Conservation (phyloP, 1,139 yeast species). For the Hemisphaericaspora lyxosophila region DNA sequence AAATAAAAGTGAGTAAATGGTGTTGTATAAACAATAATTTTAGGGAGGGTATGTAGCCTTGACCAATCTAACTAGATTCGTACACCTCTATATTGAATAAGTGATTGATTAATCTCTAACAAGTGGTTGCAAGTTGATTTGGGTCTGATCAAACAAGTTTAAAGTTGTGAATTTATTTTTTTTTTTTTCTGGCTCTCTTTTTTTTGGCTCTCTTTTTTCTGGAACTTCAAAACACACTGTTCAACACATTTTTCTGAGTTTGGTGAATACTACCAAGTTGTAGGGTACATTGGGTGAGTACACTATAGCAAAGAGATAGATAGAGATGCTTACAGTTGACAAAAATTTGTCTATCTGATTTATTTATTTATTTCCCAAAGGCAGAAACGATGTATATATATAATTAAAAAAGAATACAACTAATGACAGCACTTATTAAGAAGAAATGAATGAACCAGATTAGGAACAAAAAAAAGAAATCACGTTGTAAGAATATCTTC, state of each 20-base stretch:
- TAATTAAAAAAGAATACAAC: neutral
- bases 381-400: neutral
- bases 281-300: too few relatives aligned
- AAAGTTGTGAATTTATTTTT: too few relatives aligned
- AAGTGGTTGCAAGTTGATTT: neutral
- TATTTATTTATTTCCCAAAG: neutral
- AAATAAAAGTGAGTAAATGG: neutral
- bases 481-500: neutral
- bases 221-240: too few relatives aligned
- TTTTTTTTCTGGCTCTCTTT: neutral
- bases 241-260: too few relatives aligned
- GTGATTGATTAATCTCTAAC: neutral
- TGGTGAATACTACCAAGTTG: too few relatives aligned
- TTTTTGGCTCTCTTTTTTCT: neutral
- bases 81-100: neutral
- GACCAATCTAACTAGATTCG: neutral
- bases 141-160: neutral
- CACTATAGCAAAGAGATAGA: neutral
- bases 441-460: neutral
- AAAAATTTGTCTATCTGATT: conserved; percentile 1
- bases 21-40: neutral
- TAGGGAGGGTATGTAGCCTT: neutral
- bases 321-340: neutral
- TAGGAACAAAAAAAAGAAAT: neutral
- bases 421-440: neutral